Evolutionary conservation across 2,329 filamentous ascomycete genomes (phyloP).

Genomic region (Didymella sp.): DNA sequence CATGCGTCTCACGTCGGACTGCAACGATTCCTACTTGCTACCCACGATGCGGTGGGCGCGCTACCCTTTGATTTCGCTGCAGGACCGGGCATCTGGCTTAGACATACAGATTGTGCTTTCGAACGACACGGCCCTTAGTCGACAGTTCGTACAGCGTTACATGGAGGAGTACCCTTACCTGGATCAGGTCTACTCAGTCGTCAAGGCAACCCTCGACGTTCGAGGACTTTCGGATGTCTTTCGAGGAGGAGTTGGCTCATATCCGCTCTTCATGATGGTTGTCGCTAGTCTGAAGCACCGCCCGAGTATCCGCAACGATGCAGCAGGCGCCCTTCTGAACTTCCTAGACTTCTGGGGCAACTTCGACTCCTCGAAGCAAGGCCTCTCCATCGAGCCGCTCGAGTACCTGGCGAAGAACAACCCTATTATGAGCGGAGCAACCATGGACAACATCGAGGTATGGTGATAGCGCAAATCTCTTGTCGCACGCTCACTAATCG

Average conservation of each 20-base stretch:
- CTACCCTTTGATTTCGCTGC: slow-evolving; percentile 52
- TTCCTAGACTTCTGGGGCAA: slow-evolving; percentile 60
- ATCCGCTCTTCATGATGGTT: slow-evolving; percentile 64
- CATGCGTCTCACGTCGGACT: background rate
- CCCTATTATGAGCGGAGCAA: slow-evolving; percentile 27
- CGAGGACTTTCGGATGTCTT: slow-evolving; percentile 58
- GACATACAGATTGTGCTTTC: slow-evolving; percentile 60
- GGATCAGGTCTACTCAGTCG: slow-evolving; percentile 56
- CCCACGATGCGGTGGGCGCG: slow-evolving; percentile 36
- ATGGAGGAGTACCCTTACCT: slow-evolving; percentile 59
- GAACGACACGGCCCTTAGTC: slow-evolving; percentile 50
- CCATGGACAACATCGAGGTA: slow-evolving; percentile 30
- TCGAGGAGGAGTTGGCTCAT: slow-evolving; percentile 60
- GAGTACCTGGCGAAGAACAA: slow-evolving; percentile 52
- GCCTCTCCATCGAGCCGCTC: slow-evolving; percentile 59
- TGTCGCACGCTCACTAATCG: slow-evolving; percentile 13
- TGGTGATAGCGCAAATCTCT: background rate
- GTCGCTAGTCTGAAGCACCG: slow-evolving; percentile 60
- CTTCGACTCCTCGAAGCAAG: slow-evolving; percentile 55
- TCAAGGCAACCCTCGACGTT: slow-evolving; percentile 60
- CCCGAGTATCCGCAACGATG: slow-evolving; percentile 41
- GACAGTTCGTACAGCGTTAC: slow-evolving; percentile 56
- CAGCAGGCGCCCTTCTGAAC: slow-evolving; percentile 55
- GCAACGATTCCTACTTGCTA: slow-evolving; percentile 21
- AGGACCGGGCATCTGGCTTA: slow-evolving; percentile 58